These are phyloP conservation scores for Trametes pubescens DNA, from an alignment of 1,284 basidiomycete genomes.

Conservation along the genomic window DNA sequence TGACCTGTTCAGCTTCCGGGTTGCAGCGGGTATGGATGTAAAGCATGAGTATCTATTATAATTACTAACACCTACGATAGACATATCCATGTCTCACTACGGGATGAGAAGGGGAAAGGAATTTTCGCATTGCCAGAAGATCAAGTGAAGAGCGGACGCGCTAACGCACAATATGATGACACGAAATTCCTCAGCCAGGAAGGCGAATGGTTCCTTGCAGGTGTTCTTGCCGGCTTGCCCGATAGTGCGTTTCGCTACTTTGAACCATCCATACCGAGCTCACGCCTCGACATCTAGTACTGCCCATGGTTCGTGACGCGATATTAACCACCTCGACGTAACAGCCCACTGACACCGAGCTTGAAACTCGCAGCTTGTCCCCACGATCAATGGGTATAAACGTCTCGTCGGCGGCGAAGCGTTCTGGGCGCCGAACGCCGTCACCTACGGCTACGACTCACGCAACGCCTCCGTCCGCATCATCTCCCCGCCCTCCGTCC, in stretches of 20 bases:
- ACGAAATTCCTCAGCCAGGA: conserved; percentile 85
- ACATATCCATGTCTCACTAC: conserved; percentile 92
- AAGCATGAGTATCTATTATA: neutral
- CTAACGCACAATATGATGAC: conserved; percentile 79
- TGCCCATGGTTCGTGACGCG: conserved; percentile 37
- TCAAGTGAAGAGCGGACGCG: conserved; percentile 68
- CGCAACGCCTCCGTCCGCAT: conserved; percentile 92
- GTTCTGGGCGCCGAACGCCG: conserved; percentile 94
- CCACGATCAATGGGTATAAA: conserved; percentile 98
- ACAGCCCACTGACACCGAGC: neutral
- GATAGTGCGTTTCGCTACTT: conserved; percentile 65
- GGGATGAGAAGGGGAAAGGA: conserved; percentile 76
- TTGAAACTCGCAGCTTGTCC: conserved; percentile 70
- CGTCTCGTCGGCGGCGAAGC: conserved; percentile 94
- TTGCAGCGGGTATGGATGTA: conserved; percentile 78
- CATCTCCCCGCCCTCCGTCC: conserved; percentile 88
- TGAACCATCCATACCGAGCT: conserved; percentile 35
- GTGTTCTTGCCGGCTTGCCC: conserved; percentile 86
- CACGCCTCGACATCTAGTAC: conserved; percentile 57
- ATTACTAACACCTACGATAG: conserved; percentile 47
- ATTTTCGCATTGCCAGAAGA: conserved; percentile 76
- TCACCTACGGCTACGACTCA: conserved; percentile 95
- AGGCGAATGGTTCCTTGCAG: conserved; percentile 94
- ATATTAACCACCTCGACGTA: neutral
- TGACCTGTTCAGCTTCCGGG: conserved; percentile 74